A percentile compares a stretch with the other conserved stretches of the same genome.
phyloP scores from a whole-genome alignment of 192 early-diverging fungal genomes.

The Backusella macrospora region DNA sequence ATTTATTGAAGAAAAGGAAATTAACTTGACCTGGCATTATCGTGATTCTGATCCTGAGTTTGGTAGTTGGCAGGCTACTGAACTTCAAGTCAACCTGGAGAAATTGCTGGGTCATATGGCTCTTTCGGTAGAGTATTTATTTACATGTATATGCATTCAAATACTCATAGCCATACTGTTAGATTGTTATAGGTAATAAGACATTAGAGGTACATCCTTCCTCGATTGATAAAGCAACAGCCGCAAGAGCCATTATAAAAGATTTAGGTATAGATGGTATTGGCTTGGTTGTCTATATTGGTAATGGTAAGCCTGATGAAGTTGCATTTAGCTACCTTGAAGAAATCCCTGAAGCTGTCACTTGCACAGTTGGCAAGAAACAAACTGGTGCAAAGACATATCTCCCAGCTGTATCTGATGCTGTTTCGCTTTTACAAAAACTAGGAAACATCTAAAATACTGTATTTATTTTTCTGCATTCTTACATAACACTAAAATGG shows the following conservation, averaged over 20 bases:
- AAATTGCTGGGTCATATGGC: conserved; percentile 93
- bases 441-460: background rate
- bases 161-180: background rate
- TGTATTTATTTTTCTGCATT: too few relatives aligned
- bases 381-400: conserved; percentile 90
- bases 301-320: conserved; percentile 97
- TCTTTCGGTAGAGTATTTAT: conserved; percentile 60
- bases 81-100: conserved; percentile 96
- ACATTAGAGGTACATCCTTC: conserved; percentile 95
- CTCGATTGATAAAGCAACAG: conserved; percentile 89
- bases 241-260: conserved; percentile 83
- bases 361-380: conserved; percentile 96
- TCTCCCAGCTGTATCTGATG: conserved; percentile 41
- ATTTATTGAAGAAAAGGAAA: conserved; percentile 99
- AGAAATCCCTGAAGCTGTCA: conserved; percentile 64
- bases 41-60: conserved; percentile 93
- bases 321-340: conserved; percentile 78
- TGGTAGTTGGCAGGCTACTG: conserved; percentile 97
- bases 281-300: conserved; percentile 84
- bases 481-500: background rate
- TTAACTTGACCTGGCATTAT: conserved; percentile 99
- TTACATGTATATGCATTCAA: background rate
- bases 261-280: conserved; percentile 59
- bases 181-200: conserved; percentile 95
- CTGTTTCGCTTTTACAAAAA: background rate